Base-by-base conservation (phyloP, 495 filamentous ascomycete genomes). In the Astrocystis sublimbata region DNA sequence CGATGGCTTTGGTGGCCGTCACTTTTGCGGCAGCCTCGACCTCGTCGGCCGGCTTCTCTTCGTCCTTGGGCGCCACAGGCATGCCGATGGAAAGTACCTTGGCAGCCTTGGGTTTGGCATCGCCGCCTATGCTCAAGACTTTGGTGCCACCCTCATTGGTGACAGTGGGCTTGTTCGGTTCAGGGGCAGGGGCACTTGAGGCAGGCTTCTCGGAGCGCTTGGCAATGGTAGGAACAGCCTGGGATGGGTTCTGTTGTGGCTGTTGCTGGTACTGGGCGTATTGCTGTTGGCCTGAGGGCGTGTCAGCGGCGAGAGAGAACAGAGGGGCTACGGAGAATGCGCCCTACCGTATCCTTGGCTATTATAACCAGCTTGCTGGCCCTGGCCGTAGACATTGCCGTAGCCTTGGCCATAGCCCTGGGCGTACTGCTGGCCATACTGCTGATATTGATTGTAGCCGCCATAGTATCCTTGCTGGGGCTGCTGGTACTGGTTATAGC, bases 11-110 rank as follows among this genome's bases (percentile, higher is more conserved):
- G 23, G 83, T 75, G 38, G 68, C 86, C 67, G 78, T 68, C 21
- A 81, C 81, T 62, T 82, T 86, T 2, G 85, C 80, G 36, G 85
- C 64, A 30, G 71, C 60, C 36, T 75, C 73, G 24, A 78, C 75
- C 41, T 75, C 76, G 41, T 71, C 69, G 38, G 75, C 74, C 59
- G 85, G 78, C 2, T 82, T 80, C 71, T 85, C 83, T 45, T 78
- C 76, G 6, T 83, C 74, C 68, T 89, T 89, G 33, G 85, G 79
- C 17, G 86, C 78, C 21, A 80, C 58, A 9, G 81, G 73, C 13
- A 79, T 75, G 36, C 87, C 82, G 45, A 90, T 88, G 21, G 84
- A 87, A 40, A 92, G 76, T 21, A 89, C 87, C 75, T 93, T 93
- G 7, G 60, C 60, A 21, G 42, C 19, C 73, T 87, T 87, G 2